Base-by-base conservation (phyloP, 2,329 filamentous ascomycete species). In the Fusarium secorum region DNA sequence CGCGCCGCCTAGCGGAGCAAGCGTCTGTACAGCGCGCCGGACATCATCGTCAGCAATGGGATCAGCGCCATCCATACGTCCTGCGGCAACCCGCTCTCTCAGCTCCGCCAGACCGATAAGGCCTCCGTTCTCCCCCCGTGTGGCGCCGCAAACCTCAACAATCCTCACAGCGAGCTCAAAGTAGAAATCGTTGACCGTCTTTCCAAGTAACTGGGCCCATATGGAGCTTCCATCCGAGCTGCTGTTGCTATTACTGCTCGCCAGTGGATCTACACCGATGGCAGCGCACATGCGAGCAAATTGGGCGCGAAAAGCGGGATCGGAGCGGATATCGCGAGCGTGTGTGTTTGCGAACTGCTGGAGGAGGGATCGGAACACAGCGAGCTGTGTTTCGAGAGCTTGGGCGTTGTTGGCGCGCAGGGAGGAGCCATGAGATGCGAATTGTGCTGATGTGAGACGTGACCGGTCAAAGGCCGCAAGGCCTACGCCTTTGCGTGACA, bases 281-380 rank as follows among this genome's bases (percentile, higher is more conserved):
- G 95, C 94, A 77, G 94, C 90, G 83, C 96, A 99, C 96, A 99
- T 99, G 80, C 95, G 94, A 6, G 96, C 95, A 79, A 99, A 99
- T 82, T 99, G 95, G 36, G 95, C 94, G 67, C 96, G 93, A 81
- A 99, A 99, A 13, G 90, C 91, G 10, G 96, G 96, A 80, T 98
- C 95, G 5, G 94, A 97, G 70, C 95, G 95, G 66, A 99, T 99
- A 77, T 97, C 96, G 78, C 95, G 94, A 74, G 92, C 93, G 86
- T 99, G 96, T 53, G 95, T 97, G 77, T 95, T 88, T 46, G 95
- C 94, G 82, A 99, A 99, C 81, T 97, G 94, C 83, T 98, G 94
- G 10, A 99, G 89, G 15, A 98, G 88, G 22, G 94, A 96, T 78
- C 97, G 94, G 86, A 99, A 99, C 77, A 98, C 95, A 72, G 94